A percentile compares a stretch with the other conserved stretches of the same genome.
These are phyloP conservation scores for Huntiella abstrusa DNA, from an alignment of 2,329 filamentous ascomycete species.

Conservation along the genomic window DNA sequence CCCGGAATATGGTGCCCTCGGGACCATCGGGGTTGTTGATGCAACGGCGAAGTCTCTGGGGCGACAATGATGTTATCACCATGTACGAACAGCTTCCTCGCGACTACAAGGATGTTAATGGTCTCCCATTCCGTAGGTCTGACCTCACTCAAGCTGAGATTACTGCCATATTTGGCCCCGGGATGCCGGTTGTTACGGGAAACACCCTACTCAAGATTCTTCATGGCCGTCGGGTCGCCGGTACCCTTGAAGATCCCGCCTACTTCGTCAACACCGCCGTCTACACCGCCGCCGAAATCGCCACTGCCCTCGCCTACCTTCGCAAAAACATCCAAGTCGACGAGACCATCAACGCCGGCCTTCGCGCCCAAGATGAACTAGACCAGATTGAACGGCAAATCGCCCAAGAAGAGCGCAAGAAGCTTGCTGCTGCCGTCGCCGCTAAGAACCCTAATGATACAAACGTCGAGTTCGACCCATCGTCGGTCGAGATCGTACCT, in stretches of 20 bases:
- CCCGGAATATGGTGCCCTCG: not conserved
- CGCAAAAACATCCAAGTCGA: constrained; percentile 36
- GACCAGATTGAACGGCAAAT: constrained; percentile 27
- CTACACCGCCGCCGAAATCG: constrained; percentile 24
- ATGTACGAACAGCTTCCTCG: constrained; percentile 39
- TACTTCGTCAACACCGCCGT: constrained; percentile 28
- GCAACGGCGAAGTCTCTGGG: constrained; percentile 6
- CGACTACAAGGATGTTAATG: constrained; percentile 34
- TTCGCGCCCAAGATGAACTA: constrained; percentile 45
- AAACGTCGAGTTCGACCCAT: constrained; percentile 14
- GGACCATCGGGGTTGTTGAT: not conserved
- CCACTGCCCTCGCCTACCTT: constrained; percentile 34
- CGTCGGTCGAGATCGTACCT: constrained; percentile 15
- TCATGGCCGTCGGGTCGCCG: constrained; percentile 44
- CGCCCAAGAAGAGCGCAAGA: constrained; percentile 13
- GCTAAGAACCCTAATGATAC: constrained; percentile 10
- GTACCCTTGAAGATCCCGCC: constrained; percentile 40
- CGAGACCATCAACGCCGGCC: constrained; percentile 39
- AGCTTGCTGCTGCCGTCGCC: constrained; percentile 4
- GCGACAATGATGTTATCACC: constrained; percentile 22
- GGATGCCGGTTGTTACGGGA: constrained; percentile 24
- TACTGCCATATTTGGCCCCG: constrained; percentile 29
- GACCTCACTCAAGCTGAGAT: constrained; percentile 32
- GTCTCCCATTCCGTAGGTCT: constrained; percentile 31
- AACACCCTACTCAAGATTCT: constrained; percentile 38